These are phyloP conservation scores for Zymoseptoria pseudotritici DNA, from an alignment of 2,329 filamentous ascomycete genomes.

Conservation along the genomic window DNA sequence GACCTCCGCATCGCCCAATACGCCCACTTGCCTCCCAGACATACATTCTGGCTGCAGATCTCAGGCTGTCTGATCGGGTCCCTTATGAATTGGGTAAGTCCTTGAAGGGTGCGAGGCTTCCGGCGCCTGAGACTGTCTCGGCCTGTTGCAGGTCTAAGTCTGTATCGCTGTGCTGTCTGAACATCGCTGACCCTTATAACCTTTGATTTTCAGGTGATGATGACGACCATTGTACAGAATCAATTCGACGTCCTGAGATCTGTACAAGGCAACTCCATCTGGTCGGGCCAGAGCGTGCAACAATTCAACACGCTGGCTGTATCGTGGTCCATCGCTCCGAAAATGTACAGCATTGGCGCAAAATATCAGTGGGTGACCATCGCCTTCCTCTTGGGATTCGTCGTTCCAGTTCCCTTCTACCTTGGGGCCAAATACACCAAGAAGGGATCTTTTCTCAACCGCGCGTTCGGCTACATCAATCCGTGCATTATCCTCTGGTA, in stretches of 20 bases:
- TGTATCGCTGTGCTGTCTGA: too few species aligned
- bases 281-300: constrained; percentile 45
- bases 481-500: constrained; percentile 38
- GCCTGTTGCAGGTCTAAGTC: too few species aligned
- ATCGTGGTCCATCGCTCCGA: constrained; percentile 35
- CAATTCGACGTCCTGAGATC: constrained; percentile 37
- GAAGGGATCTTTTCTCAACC: neutral
- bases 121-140: too few species aligned
- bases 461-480: constrained; percentile 23
- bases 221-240: constrained; percentile 37
- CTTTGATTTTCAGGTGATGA: too few species aligned
- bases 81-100: constrained; percentile 40
- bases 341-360: constrained; percentile 37
- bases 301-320: constrained; percentile 39
- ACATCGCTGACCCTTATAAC: too few species aligned
- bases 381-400: constrained; percentile 37
- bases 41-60: constrained; percentile 41
- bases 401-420: constrained; percentile 35
- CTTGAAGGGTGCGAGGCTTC: too few species aligned
- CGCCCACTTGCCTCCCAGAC: constrained; percentile 33
- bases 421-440: neutral
- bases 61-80: constrained; percentile 37
- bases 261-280: constrained; percentile 40
- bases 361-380: constrained; percentile 34
- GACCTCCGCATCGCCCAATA: constrained; percentile 34